Evolutionary conservation across 371 early-diverging fungal genomes (phyloP), one percentile per base, ranked within the genome.

Genomic region (Mortierella sp.): DNA sequence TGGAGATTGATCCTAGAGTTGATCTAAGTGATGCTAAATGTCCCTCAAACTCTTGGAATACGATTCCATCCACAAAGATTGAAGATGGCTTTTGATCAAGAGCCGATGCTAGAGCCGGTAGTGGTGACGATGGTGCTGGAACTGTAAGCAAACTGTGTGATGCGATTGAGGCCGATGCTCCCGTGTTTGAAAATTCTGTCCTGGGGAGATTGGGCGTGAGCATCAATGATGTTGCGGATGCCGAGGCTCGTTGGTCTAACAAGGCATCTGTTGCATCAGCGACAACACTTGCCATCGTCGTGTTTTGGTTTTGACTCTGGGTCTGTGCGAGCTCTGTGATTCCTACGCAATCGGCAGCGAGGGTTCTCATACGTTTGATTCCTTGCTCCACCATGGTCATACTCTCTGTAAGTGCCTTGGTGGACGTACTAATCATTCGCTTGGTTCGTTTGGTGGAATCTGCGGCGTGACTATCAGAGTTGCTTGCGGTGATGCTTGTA

Each of bases 301-400:
- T 5, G 4, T 30, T 22, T 16, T 20, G 37, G 26, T 24, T 16
- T 32, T 6, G 35, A 5, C 37, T 32, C n/a, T 64, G 68, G 0
- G 11, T 30, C 16, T 68, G 70, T 6, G 73, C 66, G 37, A 72
- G 43, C 24, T 78, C 78, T 2, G 63, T 57, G 43, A 78, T 78
- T 2, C 68, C 74, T 16, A 79, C 79, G 62, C 79, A 79, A 12
- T 79, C 79, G 5, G 68, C 79, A 26, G 74, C 79, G 0, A 79
- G 74, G 2, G 24, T 35, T 40, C 65, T 62, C 22, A 79, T 66
- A 28, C 52, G 54, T n/a, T 66, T 73, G n/a, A 74, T 64, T 35
- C 71, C 70, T 28, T 73, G 55, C 32, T 64, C 74, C 2, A 71
- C 60, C 37, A 70, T 54, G 6, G 30, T 40, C 37, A 57, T 61